Conservation (phyloP, 129 eudicot genomes). For the Oenanthe sinensis region DNA sequence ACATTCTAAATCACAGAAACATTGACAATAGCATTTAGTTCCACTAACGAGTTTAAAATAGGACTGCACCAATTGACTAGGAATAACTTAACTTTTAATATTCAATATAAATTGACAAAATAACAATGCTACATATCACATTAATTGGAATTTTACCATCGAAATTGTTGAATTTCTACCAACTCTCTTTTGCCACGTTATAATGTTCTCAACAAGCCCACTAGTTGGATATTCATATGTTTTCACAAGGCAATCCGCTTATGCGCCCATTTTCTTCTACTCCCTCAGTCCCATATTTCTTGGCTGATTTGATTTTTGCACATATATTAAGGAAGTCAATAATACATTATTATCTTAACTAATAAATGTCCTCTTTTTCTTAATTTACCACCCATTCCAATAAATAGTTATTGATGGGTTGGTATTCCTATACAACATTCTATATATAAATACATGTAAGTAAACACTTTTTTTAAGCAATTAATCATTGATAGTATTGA, state of each 20-base stretch:
- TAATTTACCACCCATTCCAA: no score
- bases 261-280: neutral
- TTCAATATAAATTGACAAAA: neutral
- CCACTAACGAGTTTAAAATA: neutral
- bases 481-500: no score
- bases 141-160: neutral
- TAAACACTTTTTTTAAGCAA: no score
- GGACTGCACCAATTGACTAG: neutral
- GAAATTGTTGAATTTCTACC: neutral
- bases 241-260: neutral
- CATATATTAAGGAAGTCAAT: no score
- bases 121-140: neutral
- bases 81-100: neutral
- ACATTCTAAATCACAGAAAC: neutral
- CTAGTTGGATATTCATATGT: neutral
- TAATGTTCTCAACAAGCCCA: neutral
- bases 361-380: no score
- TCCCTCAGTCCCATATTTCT: no score
- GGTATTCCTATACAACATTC: no score
- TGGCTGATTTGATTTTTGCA: no score
- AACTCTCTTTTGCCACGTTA: neutral
- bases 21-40: neutral
- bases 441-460: no score
- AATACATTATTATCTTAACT: no score
- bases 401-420: no score